Evolutionary conservation across 495 filamentous ascomycete genomes (phyloP).

Genomic region (Penicillium daleae): DNA sequence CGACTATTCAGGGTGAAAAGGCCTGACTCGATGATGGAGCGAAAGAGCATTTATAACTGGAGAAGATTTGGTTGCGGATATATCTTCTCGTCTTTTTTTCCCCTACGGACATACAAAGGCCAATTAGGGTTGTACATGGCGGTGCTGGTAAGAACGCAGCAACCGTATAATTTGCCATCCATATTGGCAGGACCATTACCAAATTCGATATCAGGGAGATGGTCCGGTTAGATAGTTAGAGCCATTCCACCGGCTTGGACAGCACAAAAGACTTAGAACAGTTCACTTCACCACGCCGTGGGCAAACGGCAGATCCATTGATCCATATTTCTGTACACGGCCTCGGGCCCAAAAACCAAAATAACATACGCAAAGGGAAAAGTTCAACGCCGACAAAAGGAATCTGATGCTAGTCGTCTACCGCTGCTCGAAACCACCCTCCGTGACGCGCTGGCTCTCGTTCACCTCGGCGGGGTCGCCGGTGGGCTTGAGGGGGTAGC

Average conservation of each 20-base stretch:
- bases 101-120: neutral
- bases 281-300: conserved; percentile 10
- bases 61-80: neutral
- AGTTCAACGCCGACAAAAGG: conserved; percentile 50
- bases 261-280: neutral
- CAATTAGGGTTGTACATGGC: neutral
- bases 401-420: conserved; percentile 43
- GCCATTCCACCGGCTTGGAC: neutral
- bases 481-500: conserved; percentile 69
- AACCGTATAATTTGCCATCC: neutral
- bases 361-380: conserved; percentile 30
- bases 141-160: conserved; percentile 9
- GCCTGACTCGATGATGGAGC: conserved; percentile 42
- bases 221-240: conserved; percentile 13
- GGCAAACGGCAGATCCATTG: conserved; percentile 35
- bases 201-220: neutral
- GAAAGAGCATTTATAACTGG: conserved; percentile 27
- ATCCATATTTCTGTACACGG: conserved; percentile 42
- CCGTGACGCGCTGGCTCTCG: conserved; percentile 57
- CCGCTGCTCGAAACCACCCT: conserved; percentile 56
- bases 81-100: neutral
- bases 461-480: conserved; percentile 56
- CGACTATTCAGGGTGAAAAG: conserved; percentile 94
- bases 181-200: neutral
- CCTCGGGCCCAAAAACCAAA: conserved; percentile 36